Evolutionary conservation across 306 rosid species (phyloP), one percentile per base, ranked within the genome.

Genomic region (Cucumis cinereus): DNA sequence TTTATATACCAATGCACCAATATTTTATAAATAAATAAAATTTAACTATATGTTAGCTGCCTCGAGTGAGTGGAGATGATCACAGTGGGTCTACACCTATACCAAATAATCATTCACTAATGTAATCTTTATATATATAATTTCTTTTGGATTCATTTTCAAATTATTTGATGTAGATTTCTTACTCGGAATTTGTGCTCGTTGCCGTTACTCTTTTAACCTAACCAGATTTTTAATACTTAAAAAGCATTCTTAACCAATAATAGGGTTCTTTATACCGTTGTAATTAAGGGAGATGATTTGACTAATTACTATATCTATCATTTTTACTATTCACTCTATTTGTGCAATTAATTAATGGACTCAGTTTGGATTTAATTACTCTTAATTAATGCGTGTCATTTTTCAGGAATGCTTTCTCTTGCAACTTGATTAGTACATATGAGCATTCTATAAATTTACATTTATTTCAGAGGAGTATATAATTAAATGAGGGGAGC

Each of bases 1-100:
- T 68, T 41, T 41, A 68, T 41, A 11, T 11, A n/a, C 24, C 69
- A 17, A 19, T 40, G 33, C 53, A 40, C n/a, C 30, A 36, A 67
- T 67, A 67, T 67, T 40, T n/a, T 67, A n/a, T 67, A 19, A 19
- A 6, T 23, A 41, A 68, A 22, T 4, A 16, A 10, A n/a, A 66
- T 66, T 40, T 20, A n/a, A 16, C 8, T 35, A 63, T 63, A 35
- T 68, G 55, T 23, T 68, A 68, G 74, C 56, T 43, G 50, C 55
- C 56, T 68, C 36, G 36, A 68, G 74, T 68, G 74, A 43, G 74
- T 68, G 74, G 74, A 43, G 54, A 43, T 68, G 73, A 40, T 67
- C 52, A 41, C 73, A 67, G 1, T 67, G 74, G 38, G 20, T 68
- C 74, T 68, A 41, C 74, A 68, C 30, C 47, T 68, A 22, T 43